Base-by-base conservation (phyloP, 164 flowering plant genomes). In the Warburgia ugandensis region DNA sequence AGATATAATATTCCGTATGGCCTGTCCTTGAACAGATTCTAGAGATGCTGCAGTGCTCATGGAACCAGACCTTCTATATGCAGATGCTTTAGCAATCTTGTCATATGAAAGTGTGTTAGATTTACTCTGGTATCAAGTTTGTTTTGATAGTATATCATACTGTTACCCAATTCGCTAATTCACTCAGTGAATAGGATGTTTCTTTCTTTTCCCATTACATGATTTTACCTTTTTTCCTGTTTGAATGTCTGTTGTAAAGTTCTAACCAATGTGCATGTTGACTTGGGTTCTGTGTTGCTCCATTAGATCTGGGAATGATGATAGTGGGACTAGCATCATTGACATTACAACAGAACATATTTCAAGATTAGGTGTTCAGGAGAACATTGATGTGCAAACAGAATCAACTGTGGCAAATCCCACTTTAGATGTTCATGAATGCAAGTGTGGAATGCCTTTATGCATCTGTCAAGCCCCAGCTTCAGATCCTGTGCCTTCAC, bases 361-460 rank as follows among this genome's bases (percentile, higher is more conserved):
- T 61, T 71, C 91, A 32, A 65, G 63, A 63, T 49, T 92, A 53
- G 68, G 73, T 63, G 64, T 81, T 25, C 67, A 42, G 49, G 65
- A 55, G 29, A 68, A 54, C 56, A 36, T 46, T 29, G 62, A 70
- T 50, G 22, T 54, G 20, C 69, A 65, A 29, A 17, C 50, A 31
- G 70, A 60, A 45, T 32, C 70, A 37, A 30, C 68, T 61, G 26
- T 48, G 8, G 63, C 28, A 48, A 54, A 27, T 9, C 45, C 79
- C 67, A 45, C n/a, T 21, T 14, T 46, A 59, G 65, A 65, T 23
- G 48, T 67, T 37, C 39, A 55, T 33, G 92, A 89, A 23, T 94
- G 99, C 79, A 86, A 74, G 63, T 94, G 99, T 68, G 96, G 97
- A 52, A 94, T 92, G 99, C 99, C 99, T 63, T 70, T 92, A 58